phyloP scores from a whole-genome alignment of 2,329 filamentous ascomycete species.

The Phialemoniopsis sp. region DNA sequence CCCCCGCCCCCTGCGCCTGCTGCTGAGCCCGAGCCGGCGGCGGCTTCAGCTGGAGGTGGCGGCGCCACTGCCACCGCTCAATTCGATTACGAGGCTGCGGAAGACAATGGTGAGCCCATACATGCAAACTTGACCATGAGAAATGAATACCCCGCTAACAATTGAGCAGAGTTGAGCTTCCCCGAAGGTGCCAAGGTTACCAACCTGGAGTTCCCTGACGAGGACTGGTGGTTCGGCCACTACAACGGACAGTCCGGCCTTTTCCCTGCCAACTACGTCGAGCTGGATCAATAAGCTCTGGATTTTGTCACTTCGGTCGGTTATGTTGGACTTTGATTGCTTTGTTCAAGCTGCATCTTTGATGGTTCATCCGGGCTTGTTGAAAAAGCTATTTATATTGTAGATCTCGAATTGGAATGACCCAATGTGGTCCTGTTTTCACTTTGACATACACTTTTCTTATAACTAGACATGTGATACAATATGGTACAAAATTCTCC shows the following conservation, averaged over 20 bases:
- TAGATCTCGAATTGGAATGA: too few species aligned
- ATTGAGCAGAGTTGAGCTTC: conserved; percentile 67
- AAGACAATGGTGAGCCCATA: conserved; percentile 73
- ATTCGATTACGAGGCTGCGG: conserved; percentile 95
- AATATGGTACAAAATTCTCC: too few species aligned
- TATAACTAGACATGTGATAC: too few species aligned
- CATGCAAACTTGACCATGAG: neutral
- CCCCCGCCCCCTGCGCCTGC: conserved; percentile 27
- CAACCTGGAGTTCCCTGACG: conserved; percentile 89
- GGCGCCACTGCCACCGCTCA: conserved; percentile 75
- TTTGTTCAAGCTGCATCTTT: too few species aligned
- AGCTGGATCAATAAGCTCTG: conserved; percentile 36
- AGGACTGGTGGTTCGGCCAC: conserved; percentile 97
- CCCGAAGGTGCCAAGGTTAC: conserved; percentile 82
- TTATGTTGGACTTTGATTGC: too few species aligned
- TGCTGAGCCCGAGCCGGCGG: conserved; percentile 30
- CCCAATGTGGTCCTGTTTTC: too few species aligned
- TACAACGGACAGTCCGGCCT: conserved; percentile 76
- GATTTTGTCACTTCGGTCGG: too few species aligned
- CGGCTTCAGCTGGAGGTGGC: conserved; percentile 22
- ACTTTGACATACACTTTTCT: too few species aligned
- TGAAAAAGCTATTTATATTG: too few species aligned
- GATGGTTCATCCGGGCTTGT: too few species aligned
- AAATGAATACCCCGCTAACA: too few species aligned
- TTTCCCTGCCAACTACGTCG: conserved; percentile 74